Conservation (phyloP, 2,329 filamentous ascomycete species). For the Leptographium flavum region DNA sequence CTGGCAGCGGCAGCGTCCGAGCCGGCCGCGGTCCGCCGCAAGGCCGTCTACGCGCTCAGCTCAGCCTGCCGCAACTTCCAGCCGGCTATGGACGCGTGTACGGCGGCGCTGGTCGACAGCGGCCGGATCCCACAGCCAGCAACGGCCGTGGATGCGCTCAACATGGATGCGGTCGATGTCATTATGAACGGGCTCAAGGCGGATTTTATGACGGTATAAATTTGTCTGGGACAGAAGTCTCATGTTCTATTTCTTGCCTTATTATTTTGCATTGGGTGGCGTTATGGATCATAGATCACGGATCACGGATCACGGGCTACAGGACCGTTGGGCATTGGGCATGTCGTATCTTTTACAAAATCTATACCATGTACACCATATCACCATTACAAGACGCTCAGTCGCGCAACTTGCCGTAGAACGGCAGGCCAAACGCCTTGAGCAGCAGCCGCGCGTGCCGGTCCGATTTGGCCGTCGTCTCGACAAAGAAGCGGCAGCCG, state of each 20-base stretch:
- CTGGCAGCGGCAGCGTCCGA: conserved; percentile 48
- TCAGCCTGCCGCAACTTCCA: conserved; percentile 82
- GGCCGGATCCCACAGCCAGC: conserved; percentile 32
- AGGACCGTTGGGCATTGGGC: background rate
- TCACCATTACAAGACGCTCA: conserved; percentile 5
- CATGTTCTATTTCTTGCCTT: background rate
- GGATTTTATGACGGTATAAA: conserved; percentile 23
- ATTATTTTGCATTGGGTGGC: conserved; percentile 6
- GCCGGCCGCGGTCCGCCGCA: conserved; percentile 50
- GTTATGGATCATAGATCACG: conserved; percentile 1
- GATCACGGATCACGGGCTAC: background rate
- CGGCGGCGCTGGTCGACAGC: conserved; percentile 42
- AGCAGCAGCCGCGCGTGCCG: conserved; percentile 69
- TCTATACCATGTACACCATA: background rate
- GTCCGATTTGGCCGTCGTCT: conserved; percentile 75
- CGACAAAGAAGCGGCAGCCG: conserved; percentile 68
- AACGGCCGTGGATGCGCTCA: conserved; percentile 56
- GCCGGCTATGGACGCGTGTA: conserved; percentile 58
- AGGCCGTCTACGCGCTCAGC: conserved; percentile 81
- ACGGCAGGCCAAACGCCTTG: conserved; percentile 60
- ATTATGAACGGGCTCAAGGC: conserved; percentile 56
- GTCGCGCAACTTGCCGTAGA: conserved; percentile 41
- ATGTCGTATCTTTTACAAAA: conserved; percentile 1
- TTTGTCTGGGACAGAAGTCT: conserved; percentile 13
- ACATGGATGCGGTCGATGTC: conserved; percentile 56